Conservation (phyloP, 73 alveolate species). For the Paramecium tetraurelia region DNA sequence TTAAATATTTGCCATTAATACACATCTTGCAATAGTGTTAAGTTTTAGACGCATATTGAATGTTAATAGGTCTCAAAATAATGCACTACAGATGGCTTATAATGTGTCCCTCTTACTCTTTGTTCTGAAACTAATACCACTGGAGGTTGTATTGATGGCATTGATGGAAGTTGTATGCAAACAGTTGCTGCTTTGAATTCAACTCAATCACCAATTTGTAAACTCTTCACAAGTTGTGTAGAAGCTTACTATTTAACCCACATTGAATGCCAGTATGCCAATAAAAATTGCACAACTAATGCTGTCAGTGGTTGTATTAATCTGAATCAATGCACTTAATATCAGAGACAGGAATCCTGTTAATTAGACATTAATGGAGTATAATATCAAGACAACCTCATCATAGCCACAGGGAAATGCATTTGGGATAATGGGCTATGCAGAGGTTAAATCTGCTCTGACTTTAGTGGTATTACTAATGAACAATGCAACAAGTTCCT, state of each 20-base stretch:
- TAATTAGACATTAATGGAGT: neutral
- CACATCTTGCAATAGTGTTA: neutral
- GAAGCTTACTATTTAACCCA: constrained; percentile 24
- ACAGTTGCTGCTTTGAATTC: neutral
- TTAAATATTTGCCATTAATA: neutral
- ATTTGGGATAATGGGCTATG: neutral
- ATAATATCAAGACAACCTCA: neutral
- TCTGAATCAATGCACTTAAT: neutral
- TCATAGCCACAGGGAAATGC: neutral
- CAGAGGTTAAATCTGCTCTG: neutral
- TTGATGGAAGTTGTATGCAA: neutral
- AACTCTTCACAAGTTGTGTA: neutral
- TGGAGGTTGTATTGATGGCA: neutral
- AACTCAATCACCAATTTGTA: neutral
- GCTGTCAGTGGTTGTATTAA: neutral
- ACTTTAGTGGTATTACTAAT: neutral
- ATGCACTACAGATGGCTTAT: constrained; percentile 26
- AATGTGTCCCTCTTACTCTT: neutral
- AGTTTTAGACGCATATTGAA: neutral
- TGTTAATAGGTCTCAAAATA: neutral
- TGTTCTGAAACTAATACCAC: neutral
- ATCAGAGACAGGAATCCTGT: neutral
- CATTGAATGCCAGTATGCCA: neutral
- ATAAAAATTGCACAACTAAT: neutral
- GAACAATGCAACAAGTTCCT: neutral